phyloP scores from a whole-genome alignment of 768 basidiomycete species.

The Russula griseocarnosa region DNA sequence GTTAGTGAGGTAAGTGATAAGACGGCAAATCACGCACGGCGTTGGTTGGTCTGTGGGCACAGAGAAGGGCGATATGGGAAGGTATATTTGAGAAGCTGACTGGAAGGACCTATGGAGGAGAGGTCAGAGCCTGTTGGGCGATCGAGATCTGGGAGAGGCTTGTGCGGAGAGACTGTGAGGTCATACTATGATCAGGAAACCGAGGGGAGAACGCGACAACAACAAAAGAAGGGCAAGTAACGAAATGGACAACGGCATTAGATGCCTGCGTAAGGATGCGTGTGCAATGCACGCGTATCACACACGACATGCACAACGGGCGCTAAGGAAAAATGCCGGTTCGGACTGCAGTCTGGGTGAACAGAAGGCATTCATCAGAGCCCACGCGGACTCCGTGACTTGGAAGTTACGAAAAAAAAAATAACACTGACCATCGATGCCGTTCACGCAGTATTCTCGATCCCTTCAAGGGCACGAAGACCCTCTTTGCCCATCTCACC shows the following conservation, averaged over 20 bases:
- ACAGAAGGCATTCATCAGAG: not conserved
- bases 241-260: not conserved
- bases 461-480: slow-evolving; percentile 41
- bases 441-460: slow-evolving; percentile 29
- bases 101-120: slow-evolving; percentile 75
- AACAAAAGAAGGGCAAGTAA: not conserved
- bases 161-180: slow-evolving; percentile 21
- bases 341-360: not conserved
- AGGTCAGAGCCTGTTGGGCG: slow-evolving; percentile 43
- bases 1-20: slow-evolving; percentile 11
- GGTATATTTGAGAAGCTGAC: slow-evolving; percentile 60
- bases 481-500: slow-evolving; percentile 62
- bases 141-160: slow-evolving; percentile 18
- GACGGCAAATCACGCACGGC: slow-evolving; percentile 12
- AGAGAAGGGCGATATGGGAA: slow-evolving; percentile 16
- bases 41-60: slow-evolving; percentile 18
- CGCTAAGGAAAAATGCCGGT: slow-evolving; percentile 10
- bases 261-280: slow-evolving; percentile 1
- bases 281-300: not conserved
- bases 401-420: slow-evolving; percentile 7
- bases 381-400: slow-evolving; percentile 1
- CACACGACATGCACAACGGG: slow-evolving; percentile 1
- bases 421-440: slow-evolving; percentile 34
- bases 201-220: not conserved
- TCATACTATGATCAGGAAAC: slow-evolving; percentile 22